Base-by-base conservation (phyloP, 108 stramenopile genomes). In the Cyclostephanos invisitatus region DNA sequence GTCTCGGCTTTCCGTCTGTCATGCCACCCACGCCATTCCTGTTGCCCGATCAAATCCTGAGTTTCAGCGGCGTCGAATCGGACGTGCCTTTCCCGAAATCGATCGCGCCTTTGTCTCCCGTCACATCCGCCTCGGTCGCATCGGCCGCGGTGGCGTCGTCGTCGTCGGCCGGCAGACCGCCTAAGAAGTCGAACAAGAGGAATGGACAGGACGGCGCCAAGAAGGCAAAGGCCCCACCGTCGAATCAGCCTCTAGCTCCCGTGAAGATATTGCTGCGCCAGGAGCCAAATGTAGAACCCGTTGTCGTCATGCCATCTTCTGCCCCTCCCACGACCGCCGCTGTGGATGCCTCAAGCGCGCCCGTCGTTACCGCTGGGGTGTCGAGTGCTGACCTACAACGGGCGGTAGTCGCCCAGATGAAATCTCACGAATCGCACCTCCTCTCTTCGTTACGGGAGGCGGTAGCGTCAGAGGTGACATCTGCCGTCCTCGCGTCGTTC, bases 401-500 rank as follows among this genome's bases (percentile, higher is more conserved):
- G 40, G 32, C 59, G 14, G 20, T 68, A 15, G 46, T 69, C 29
- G 17, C 67, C 20, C 75, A 83, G 36, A 68, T 86, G 62, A 78
- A 77, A 38, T 56, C 71, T 22, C 68, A 83, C 8, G 81, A 83
- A 65, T 40, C 48, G 8, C 38, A 65, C 68, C 63, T 87, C 36
- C 53, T 70, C 12, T 70, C 49, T 28, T 70, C 57, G 20, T 55
- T 87, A 15, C 67, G 60, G 11, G 68, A 74, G 18, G 53, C 77
- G 22, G 70, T 91, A 12, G 54, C 85, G 20, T 48, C 79, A 1
- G 87, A 86, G 67, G 61, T 93, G 36, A 42, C 68, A 15, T 62
- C 68, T 9, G 60, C 75, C 10, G 67, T 90, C 18, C 29, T 81
- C 14, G 81, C 90, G 11, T 66, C 74, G 8, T 29, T 91, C 18